Evolutionary conservation across 2,329 filamentous ascomycete species (phyloP), one percentile per base, ranked within the genome.

Genomic region (Ophiostoma ulmi): DNA sequence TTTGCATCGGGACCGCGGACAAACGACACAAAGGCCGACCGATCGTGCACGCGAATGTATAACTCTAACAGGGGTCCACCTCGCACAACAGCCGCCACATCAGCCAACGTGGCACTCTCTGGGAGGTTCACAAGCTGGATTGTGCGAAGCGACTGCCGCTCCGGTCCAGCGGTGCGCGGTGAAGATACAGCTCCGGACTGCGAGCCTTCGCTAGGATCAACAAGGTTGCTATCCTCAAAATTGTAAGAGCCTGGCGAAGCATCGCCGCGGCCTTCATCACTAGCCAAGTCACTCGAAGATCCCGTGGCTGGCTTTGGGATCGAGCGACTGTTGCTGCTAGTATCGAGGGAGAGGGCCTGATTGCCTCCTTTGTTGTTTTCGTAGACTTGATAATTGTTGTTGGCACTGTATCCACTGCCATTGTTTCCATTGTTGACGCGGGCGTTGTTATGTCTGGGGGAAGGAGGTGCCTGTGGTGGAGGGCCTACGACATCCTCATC

Each of bases 41-140:
- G 85, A 69, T 92, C 88, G 61, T 85, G 79, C 10, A 75, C 76
- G 41, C 87, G 86, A 67, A 93, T 75, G 74, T 86, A 90, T 58
- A 94, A 81, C 73, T 93, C 90, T 13, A 94, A 78, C 13, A 96
- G 75, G 73, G 86, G 83, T 1, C 92, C 92, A 35, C 92, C 92
- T 71, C 89, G 87, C 69, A 95, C 80, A 13, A 84, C 83, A 31
- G 84, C 82, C 3, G 85, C 83, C 72, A 95, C 80, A 73, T 95
- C 91, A 66, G 83, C 83, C 75, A 91, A 87, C 0, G 87, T 90
- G 17, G 85, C 86, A 2, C 81, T 82, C 5, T 88, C 84, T 0
- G 89, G 81, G 0, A 95, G 82, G 71, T 89, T 88, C 48, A 80
- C 80, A 68, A 94, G 80, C 31, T 87, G 80, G 31, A 96, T 74